Conservation (phyloP, 768 basidiomycete genomes). For the Russula earlei region DNA sequence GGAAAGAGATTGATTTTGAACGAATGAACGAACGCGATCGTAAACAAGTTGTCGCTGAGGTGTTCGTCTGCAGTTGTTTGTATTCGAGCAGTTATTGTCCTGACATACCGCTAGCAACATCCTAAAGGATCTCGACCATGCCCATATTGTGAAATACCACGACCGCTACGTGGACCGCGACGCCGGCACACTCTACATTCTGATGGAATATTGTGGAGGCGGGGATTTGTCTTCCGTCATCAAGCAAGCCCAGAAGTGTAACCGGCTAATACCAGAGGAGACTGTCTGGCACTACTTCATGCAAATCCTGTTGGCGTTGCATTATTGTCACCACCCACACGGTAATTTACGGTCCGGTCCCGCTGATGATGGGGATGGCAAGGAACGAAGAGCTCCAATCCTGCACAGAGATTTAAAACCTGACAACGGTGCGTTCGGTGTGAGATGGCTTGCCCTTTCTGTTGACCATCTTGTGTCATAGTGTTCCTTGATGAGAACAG, state of each 20-base stretch:
- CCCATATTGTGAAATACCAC: slow-evolving; percentile 93
- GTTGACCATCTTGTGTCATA: slow-evolving; percentile 25
- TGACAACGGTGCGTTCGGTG: slow-evolving; percentile 70
- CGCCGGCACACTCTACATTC: slow-evolving; percentile 84
- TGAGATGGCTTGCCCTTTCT: neutral
- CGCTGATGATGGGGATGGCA: slow-evolving; percentile 32
- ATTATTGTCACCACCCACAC: slow-evolving; percentile 85
- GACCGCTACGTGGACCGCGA: slow-evolving; percentile 90
- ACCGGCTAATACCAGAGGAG: slow-evolving; percentile 78
- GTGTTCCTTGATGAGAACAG: slow-evolving; percentile 85
- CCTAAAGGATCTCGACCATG: slow-evolving; percentile 89
- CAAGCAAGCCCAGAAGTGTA: slow-evolving; percentile 60
- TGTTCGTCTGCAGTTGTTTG: slow-evolving; percentile 47
- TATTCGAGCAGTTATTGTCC: neutral
- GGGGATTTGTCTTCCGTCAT: slow-evolving; percentile 89
- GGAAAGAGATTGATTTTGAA: slow-evolving; percentile 96
- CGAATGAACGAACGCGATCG: slow-evolving; percentile 93
- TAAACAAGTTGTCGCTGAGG: slow-evolving; percentile 96
- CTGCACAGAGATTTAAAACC: slow-evolving; percentile 95
- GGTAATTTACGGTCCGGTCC: slow-evolving; percentile 37
- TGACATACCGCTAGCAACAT: slow-evolving; percentile 59
- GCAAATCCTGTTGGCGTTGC: slow-evolving; percentile 82
- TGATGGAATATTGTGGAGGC: slow-evolving; percentile 99
- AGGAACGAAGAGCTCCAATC: slow-evolving; percentile 58
- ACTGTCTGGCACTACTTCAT: slow-evolving; percentile 94